phyloP scores from a whole-genome alignment of 257 asterid species.

The Solanum rostratum region DNA sequence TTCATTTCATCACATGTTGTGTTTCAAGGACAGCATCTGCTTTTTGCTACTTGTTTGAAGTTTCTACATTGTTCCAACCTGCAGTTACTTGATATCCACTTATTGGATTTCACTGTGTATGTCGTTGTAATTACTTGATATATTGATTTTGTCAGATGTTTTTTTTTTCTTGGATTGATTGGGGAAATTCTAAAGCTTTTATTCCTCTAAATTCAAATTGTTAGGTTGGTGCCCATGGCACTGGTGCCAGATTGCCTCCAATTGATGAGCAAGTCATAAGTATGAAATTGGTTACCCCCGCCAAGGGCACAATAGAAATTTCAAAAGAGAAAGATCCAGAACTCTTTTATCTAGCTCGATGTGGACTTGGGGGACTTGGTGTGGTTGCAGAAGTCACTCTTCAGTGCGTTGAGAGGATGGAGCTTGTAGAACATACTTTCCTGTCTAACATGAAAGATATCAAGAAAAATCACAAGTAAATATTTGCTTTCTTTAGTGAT shows the following conservation, averaged over 20 bases:
- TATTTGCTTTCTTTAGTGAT: slow-evolving; percentile 6
- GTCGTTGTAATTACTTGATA: background rate
- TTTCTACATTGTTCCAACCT: background rate
- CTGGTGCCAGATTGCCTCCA: slow-evolving; percentile 93
- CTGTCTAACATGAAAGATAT: slow-evolving; percentile 66
- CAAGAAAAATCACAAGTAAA: slow-evolving; percentile 87
- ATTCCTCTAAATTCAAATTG: slow-evolving; percentile 1
- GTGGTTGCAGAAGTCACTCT: slow-evolving; percentile 95
- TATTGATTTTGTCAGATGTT: background rate
- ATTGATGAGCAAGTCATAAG: slow-evolving; percentile 93
- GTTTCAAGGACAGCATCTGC: background rate
- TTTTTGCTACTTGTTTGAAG: background rate
- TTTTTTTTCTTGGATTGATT: background rate
- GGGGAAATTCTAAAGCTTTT: background rate
- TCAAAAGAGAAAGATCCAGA: slow-evolving; percentile 83
- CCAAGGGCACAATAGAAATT: slow-evolving; percentile 77
- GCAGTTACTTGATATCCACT: background rate
- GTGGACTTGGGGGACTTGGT: slow-evolving; percentile 99
- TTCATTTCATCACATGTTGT: background rate
- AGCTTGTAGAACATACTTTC: slow-evolving; percentile 86
- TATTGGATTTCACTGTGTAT: too few relatives aligned
- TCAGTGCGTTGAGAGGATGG: slow-evolving; percentile 89
- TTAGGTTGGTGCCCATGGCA: slow-evolving; percentile 98
- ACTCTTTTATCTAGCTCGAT: slow-evolving; percentile 86
- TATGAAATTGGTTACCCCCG: slow-evolving; percentile 90